Evolutionary conservation across 345 rosid genomes (phyloP), one percentile per base, ranked within the genome.

Genomic region (Raphanus sativus): DNA sequence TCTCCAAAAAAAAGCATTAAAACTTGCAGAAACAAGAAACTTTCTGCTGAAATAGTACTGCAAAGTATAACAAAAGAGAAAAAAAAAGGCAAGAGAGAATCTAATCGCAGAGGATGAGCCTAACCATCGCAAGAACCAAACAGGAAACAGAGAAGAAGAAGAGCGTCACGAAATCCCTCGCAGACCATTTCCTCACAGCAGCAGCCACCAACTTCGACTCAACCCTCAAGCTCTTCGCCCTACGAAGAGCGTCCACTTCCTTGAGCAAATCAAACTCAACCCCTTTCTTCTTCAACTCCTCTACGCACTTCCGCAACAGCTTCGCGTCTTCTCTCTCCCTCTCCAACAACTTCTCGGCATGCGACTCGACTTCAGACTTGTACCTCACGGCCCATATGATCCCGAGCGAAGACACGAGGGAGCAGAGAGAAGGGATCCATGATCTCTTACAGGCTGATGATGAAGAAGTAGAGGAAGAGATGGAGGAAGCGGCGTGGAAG

Each of bases 211-310:
- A 75, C 78, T 86, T 90, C 0, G 85, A 70, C 55, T 89, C 98
- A 6, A 89, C 88, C 12, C 97, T 75, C 89, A 95, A 74, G 71
- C 99, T 95, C 87, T 95, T 95, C 0, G 98, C 99, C 76, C 97
- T 87, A 75, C 98, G 82, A 33, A 92, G 82, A 5, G 98, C 98
- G 48, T 95, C 99, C 2, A 95, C 99, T 81, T 95, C 97, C 77
- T 87, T 95, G 64, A 92, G 75, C 79, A 95, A 81, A 89, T 95
- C 99, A 67, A 95, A 95, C 62, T 90, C 99, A 12, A 84, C 9
- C 0, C 99, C 99, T 79, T 92, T 91, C 87, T 77, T 89, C 94
- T 89, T 92, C 89, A 95, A 74, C 77, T 95, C 97, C 75, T 89
- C 98, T 45, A 89, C 94, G 34, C 99, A 95, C 79, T 87, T 95